A percentile compares a stretch with the other conserved stretches of the same genome.
These are phyloP conservation scores for Heterobasidion irregulare DNA, from an alignment of 1,284 basidiomycete genomes.

Conservation along the genomic window DNA sequence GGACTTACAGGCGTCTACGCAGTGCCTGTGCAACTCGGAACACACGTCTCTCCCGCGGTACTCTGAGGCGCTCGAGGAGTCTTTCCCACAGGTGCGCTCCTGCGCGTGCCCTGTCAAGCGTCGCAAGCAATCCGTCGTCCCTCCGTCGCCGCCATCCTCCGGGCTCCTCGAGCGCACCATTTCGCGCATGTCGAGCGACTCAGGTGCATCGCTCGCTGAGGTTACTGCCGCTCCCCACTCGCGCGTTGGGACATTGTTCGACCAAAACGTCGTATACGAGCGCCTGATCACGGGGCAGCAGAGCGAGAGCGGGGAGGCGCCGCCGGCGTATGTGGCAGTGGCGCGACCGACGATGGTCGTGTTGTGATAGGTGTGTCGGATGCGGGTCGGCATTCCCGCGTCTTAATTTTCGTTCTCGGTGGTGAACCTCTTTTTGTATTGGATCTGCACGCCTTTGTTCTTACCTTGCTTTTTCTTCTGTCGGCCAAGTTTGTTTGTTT, in stretches of 20 bases:
- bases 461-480: not conserved
- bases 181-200: not conserved
- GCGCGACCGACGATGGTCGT: not conserved
- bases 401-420: too few relatives aligned
- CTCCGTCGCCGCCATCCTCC: not conserved
- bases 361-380: too few relatives aligned
- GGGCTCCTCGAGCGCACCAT: not conserved
- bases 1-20: not conserved
- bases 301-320: constrained; percentile 54
- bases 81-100: not conserved
- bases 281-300: constrained; percentile 56
- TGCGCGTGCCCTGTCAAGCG: constrained; percentile 5
- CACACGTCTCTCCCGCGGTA: constrained; percentile 73
- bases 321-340: constrained; percentile 40
- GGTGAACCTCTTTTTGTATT: too few relatives aligned
- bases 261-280: constrained; percentile 41
- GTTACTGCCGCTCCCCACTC: constrained; percentile 7
- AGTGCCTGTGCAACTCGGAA: constrained; percentile 78
- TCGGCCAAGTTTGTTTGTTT: not conserved
- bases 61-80: constrained; percentile 21
- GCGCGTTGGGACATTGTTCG: constrained; percentile 25
- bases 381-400: too few relatives aligned
- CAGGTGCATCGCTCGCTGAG: not conserved
- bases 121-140: not conserved
- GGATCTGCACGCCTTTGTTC: not conserved